Percentiles rank a stretch among this genome's conserved stretches.
Evolutionary conservation across 2,329 filamentous ascomycete species (phyloP).

Genomic region (Gnomoniopsis smithogilvyi): DNA sequence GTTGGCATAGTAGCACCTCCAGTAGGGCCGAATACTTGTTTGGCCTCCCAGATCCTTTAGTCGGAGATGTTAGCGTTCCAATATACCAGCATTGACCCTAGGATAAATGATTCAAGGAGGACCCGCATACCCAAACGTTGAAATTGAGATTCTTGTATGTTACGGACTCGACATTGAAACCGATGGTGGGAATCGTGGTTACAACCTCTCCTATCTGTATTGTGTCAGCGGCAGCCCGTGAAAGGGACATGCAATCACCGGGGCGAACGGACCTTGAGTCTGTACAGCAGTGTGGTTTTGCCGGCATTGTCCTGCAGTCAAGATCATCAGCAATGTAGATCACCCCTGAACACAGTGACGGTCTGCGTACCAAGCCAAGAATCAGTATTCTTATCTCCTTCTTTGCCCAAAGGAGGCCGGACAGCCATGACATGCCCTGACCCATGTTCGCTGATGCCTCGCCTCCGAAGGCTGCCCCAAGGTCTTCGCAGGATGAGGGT

Average conservation of each 20-base stretch:
- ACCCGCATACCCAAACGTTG: conserved; percentile 82
- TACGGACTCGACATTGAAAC: conserved; percentile 98
- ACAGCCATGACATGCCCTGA: conserved; percentile 66
- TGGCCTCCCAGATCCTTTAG: conserved; percentile 85
- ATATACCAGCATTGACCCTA: conserved; percentile 4
- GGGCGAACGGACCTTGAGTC: conserved; percentile 70
- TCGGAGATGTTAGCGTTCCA: conserved; percentile 14
- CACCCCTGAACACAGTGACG: conserved; percentile 13
- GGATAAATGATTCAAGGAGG: background rate
- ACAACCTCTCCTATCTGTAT: conserved; percentile 93
- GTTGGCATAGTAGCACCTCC: conserved; percentile 99
- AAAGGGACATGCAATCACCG: background rate
- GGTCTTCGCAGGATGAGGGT: background rate
- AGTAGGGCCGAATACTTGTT: conserved; percentile 98
- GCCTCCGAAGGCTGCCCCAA: conserved; percentile 4
- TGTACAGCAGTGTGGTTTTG: conserved; percentile 95
- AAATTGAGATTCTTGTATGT: conserved; percentile 98
- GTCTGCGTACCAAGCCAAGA: conserved; percentile 69
- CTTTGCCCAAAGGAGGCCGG: conserved; percentile 78
- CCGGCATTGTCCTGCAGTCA: conserved; percentile 83
- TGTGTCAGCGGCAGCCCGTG: conserved; percentile 12
- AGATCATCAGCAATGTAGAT: conserved; percentile 13
- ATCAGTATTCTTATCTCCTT: conserved; percentile 98
- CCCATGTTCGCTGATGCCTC: conserved; percentile 49
- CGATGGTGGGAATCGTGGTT: conserved; percentile 97